phyloP scores from a whole-genome alignment of 108 stramenopile species.

The Skeletonema menzelii region DNA sequence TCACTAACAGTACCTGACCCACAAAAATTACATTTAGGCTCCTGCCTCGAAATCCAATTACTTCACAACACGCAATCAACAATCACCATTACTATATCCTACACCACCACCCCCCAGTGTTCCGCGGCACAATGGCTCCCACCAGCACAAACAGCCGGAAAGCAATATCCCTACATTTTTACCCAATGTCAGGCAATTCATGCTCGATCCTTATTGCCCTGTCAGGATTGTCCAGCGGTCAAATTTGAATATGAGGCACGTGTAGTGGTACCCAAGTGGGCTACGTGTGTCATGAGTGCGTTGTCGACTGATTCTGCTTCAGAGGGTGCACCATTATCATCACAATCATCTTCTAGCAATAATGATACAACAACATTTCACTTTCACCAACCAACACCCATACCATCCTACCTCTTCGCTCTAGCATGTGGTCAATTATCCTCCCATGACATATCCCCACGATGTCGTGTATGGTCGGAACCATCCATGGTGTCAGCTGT shows the following conservation, averaged over 20 bases:
- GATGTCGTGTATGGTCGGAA: conserved; percentile 93
- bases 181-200: conserved; percentile 99
- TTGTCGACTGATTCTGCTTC: conserved; percentile 23
- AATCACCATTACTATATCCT: conserved; percentile 63
- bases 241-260: conserved; percentile 90
- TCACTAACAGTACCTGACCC: conserved; percentile 39
- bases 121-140: conserved; percentile 94
- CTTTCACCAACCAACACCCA: conserved; percentile 91
- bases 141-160: conserved; percentile 92
- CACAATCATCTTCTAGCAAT: conserved; percentile 3
- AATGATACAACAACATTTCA: conserved; percentile 34
- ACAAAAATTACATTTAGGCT: conserved; percentile 57
- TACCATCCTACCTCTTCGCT: conserved; percentile 93
- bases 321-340: background rate
- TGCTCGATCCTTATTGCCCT: conserved; percentile 92
- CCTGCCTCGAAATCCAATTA: conserved; percentile 51
- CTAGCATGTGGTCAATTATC: conserved; percentile 90
- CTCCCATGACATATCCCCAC: conserved; percentile 69
- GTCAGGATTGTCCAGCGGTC: conserved; percentile 89
- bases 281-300: conserved; percentile 95
- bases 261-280: conserved; percentile 89
- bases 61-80: conserved; percentile 6
- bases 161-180: conserved; percentile 92
- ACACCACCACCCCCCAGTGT: conserved; percentile 70
- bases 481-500: conserved; percentile 88